Base-by-base conservation (phyloP, 345 rosid genomes). In the Sapria himalayana region DNA sequence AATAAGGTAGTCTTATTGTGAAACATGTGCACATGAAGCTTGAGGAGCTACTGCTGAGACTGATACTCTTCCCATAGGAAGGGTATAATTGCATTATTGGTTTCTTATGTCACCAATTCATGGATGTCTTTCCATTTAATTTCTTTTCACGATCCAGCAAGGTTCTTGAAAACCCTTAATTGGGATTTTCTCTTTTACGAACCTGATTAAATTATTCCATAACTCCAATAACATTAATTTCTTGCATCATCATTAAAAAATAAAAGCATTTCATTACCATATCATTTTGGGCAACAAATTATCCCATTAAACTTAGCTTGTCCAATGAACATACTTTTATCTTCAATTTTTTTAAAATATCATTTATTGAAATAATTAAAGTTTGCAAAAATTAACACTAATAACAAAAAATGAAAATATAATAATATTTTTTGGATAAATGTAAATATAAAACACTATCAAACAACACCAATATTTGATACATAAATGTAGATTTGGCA, bases 91-190 rank as follows among this genome's bases (percentile, higher is more conserved):
- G 79, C 78, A 91, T 74, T 44, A 50, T 60, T 11, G 92, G 93
- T 52, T 64, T 91, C 53, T 92, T 56, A 37, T 73, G 80, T 45
- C 80, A 92, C 99, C 95, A 89, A 34, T 89, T 93, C 95, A 89
- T 84, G 0, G 99, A 89, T 3, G 61, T 73, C 57, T 73, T 74
- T 38, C 95, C 92, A 9, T 79, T 73, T 48, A 77, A 59, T 56
- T 68, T 70, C 50, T 50, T 50, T 51, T 89, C 95, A 12, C 82
- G 81, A 39, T 57, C 70, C 37, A 71, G 4, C 21, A 81, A 69
- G 24, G 64, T 65, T 54, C 50, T 66, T 5, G 92, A 93, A 49
- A 89, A 89, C 4, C 99, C 99, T 41, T 89, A 94, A 32, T 89
- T 89, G 0, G 99, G 99, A 50, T 89, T 94, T 16, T 94, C 95